Conservation (phyloP, 2,329 filamentous ascomycete genomes). For the Magnaporthales sp. region DNA sequence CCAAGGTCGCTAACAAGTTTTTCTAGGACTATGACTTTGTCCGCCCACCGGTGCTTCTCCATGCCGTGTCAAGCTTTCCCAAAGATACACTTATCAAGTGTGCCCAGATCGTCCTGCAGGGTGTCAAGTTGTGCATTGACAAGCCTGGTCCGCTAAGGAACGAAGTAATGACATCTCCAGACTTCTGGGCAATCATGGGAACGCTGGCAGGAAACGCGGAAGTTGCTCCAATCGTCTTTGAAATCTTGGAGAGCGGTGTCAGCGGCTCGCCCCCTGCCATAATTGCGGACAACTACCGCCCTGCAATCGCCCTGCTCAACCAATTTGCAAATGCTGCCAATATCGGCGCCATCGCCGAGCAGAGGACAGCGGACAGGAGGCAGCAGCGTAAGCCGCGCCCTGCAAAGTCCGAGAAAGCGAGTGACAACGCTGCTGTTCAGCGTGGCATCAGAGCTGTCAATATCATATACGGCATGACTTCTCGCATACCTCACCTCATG, state of each 20-base stretch:
- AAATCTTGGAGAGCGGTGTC: constrained; percentile 73
- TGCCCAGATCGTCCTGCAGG: constrained; percentile 67
- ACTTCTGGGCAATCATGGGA: constrained; percentile 91
- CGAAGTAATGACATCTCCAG: constrained; percentile 91
- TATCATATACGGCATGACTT: constrained; percentile 74
- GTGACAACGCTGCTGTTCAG: constrained; percentile 63
- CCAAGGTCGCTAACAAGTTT: constrained; percentile 7
- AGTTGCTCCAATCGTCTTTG: constrained; percentile 71
- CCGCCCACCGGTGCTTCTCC: constrained; percentile 82
- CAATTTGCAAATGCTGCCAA: constrained; percentile 82
- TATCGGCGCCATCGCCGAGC: constrained; percentile 61
- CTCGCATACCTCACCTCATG: constrained; percentile 77
- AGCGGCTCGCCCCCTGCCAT: constrained; percentile 70
- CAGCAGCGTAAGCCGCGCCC: constrained; percentile 9
- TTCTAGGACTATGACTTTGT: constrained; percentile 77
- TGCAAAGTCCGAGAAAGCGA: constrained; percentile 45
- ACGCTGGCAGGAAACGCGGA: constrained; percentile 61
- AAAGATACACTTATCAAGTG: constrained; percentile 69
- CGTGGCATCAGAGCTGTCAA: constrained; percentile 74
- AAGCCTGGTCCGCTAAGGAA: constrained; percentile 71
- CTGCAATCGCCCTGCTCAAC: constrained; percentile 74
- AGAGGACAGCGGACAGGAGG: constrained; percentile 38
- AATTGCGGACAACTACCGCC: constrained; percentile 92
- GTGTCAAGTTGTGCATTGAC: constrained; percentile 71
- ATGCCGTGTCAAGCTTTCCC: constrained; percentile 82